Evolutionary conservation across 78 protist genomes (phyloP).

Genomic region (Cavenderia fasciculata): DNA sequence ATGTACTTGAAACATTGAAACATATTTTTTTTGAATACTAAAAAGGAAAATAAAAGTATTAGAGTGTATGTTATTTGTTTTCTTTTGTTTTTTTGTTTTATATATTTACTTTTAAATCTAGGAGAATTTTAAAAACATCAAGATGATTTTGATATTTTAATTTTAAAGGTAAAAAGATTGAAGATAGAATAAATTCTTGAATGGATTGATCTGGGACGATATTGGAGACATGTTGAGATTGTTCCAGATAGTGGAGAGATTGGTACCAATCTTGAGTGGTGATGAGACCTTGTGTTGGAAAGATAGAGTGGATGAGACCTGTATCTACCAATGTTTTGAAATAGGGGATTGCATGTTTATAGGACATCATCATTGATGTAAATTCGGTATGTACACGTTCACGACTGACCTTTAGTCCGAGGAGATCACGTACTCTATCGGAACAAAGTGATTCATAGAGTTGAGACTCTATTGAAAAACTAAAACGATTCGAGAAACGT

Average conservation of each 20-base stretch:
- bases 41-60: not conserved
- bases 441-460: conserved; percentile 15
- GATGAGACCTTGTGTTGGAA: not conserved
- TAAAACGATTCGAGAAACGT: conserved; percentile 86
- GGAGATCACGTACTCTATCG: not conserved
- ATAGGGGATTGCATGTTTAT: not conserved
- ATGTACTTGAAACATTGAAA: not conserved
- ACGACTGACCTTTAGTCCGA: conserved; percentile 34
- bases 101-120: not conserved
- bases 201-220: not conserved
- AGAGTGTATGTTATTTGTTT: too few species aligned
- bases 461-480: conserved; percentile 62
- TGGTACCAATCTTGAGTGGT: not conserved
- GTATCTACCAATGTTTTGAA: conserved; percentile 11
- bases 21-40: not conserved
- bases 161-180: not conserved
- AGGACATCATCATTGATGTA: not conserved
- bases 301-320: not conserved
- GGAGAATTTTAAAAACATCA: not conserved
- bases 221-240: not conserved
- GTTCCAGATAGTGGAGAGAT: not conserved
- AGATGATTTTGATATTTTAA: not conserved
- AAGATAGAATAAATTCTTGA: not conserved
- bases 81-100: not conserved
- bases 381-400: conserved; percentile 40